These are phyloP conservation scores for Emydomyces testavorans DNA, from an alignment of 2,329 filamentous ascomycete genomes.

Conservation along the genomic window DNA sequence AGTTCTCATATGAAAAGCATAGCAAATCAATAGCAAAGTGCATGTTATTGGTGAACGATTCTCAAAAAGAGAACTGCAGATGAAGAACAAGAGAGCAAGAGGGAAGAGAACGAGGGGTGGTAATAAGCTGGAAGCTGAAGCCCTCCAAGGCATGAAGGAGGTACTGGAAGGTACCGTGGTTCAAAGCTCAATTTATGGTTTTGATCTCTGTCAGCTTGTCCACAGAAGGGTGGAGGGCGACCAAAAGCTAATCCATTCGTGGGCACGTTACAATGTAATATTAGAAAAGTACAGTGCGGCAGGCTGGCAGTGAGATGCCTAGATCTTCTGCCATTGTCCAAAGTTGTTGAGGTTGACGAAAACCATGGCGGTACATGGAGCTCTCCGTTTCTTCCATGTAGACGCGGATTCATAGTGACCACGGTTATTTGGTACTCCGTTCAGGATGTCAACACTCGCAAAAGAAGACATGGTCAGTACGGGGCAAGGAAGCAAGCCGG, in stretches of 20 bases:
- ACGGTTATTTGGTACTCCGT: not conserved
- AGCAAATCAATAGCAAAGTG: not conserved
- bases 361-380: not conserved
- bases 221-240: not conserved
- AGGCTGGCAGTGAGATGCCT: not conserved
- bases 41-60: not conserved
- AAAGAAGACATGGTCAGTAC: not conserved
- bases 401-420: not conserved
- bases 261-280: slow-evolving; percentile 3
- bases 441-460: not conserved
- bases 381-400: not conserved
- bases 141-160: not conserved
- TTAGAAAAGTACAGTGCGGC: not conserved
- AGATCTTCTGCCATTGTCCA: not conserved
- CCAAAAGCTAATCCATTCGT: slow-evolving; percentile 2
- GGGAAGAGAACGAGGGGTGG: not conserved
- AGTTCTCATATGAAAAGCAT: not conserved
- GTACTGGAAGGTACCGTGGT: slow-evolving; percentile 3
- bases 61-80: not conserved
- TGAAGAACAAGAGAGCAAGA: not conserved
- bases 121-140: not conserved
- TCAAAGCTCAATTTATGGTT: slow-evolving; percentile 9
- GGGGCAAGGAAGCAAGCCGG: slow-evolving; percentile 3
- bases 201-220: not conserved
- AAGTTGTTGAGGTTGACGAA: not conserved